Percentiles rank a stretch among this genome's conserved stretches.
Conservation (phyloP, 768 basidiomycete species). For the Auricularia cornea region DNA sequence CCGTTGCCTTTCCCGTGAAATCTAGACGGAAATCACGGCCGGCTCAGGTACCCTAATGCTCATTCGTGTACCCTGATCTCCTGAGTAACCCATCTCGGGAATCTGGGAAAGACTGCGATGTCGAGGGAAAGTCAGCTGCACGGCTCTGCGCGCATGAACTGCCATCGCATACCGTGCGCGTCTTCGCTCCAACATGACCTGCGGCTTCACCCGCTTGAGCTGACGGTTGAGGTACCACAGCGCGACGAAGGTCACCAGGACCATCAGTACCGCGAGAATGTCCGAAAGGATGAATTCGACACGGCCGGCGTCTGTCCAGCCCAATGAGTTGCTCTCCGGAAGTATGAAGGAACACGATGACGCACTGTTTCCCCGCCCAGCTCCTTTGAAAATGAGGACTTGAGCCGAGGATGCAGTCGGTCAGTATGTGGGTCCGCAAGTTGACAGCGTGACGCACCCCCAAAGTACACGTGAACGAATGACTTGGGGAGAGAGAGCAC, state of each 20-base stretch:
- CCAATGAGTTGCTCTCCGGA: not conserved
- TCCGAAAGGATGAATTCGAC: slow-evolving; percentile 62
- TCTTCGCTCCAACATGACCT: slow-evolving; percentile 58
- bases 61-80: no score
- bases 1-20: no score
- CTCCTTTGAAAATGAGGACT: no score
- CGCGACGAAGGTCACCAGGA: slow-evolving; percentile 65
- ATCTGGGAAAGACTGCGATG: no score
- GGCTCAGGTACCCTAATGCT: no score
- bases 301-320: slow-evolving; percentile 27
- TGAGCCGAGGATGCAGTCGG: slow-evolving; percentile 14
- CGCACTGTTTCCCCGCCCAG: no score
- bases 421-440: not conserved
- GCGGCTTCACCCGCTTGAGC: slow-evolving; percentile 61
- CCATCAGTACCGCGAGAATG: slow-evolving; percentile 55
- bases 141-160: no score
- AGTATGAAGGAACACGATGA: no score
- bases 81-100: no score
- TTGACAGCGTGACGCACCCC: slow-evolving; percentile 40
- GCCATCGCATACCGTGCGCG: slow-evolving; percentile 63
- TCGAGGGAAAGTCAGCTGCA: no score
- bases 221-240: slow-evolving; percentile 76
- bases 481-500: slow-evolving; percentile 86
- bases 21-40: no score
- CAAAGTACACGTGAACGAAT: slow-evolving; percentile 85